A percentile compares a stretch with the other conserved stretches of the same genome.
phyloP scores from a whole-genome alignment of 2,329 filamentous ascomycete genomes.

The Myriosclerotinia duriaeana region DNA sequence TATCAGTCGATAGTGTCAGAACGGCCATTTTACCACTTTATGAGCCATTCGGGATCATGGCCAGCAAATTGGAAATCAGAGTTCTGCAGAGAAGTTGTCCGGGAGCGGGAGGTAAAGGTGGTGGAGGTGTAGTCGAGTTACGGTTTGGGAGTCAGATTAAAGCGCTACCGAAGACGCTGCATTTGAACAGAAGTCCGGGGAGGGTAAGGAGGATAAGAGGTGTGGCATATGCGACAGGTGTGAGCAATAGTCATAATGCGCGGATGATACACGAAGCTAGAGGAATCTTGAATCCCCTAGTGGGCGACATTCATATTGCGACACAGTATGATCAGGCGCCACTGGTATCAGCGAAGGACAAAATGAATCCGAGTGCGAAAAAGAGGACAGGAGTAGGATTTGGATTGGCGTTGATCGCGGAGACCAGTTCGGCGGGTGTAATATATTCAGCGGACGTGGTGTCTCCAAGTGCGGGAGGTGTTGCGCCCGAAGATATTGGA shows the following conservation, averaged over 20 bases:
- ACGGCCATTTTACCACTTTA: constrained; percentile 90
- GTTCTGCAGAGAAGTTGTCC: constrained; percentile 78
- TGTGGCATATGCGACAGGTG: constrained; percentile 90
- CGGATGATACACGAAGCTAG: constrained; percentile 91
- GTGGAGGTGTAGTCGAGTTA: constrained; percentile 89
- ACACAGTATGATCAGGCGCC: constrained; percentile 71
- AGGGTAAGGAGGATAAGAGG: constrained; percentile 85
- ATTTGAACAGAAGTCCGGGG: constrained; percentile 77
- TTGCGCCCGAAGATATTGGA: constrained; percentile 87
- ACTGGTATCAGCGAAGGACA: constrained; percentile 54
- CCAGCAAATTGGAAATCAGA: constrained; percentile 78
- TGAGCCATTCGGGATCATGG: constrained; percentile 80
- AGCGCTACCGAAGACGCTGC: constrained; percentile 81
- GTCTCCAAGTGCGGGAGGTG: constrained; percentile 73
- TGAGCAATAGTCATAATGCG: constrained; percentile 88
- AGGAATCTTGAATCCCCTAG: constrained; percentile 81
- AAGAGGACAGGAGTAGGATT: constrained; percentile 83
- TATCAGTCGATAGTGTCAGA: constrained; percentile 89
- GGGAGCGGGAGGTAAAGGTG: constrained; percentile 71
- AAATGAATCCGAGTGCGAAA: constrained; percentile 56
- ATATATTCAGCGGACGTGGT: constrained; percentile 85
- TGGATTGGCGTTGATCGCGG: constrained; percentile 84
- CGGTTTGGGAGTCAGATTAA: constrained; percentile 91
- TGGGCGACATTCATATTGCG: constrained; percentile 87
- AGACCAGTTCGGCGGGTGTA: constrained; percentile 77